Evolutionary conservation across 108 stramenopile species (phyloP).

Genomic region (Skeletonema tropicum): DNA sequence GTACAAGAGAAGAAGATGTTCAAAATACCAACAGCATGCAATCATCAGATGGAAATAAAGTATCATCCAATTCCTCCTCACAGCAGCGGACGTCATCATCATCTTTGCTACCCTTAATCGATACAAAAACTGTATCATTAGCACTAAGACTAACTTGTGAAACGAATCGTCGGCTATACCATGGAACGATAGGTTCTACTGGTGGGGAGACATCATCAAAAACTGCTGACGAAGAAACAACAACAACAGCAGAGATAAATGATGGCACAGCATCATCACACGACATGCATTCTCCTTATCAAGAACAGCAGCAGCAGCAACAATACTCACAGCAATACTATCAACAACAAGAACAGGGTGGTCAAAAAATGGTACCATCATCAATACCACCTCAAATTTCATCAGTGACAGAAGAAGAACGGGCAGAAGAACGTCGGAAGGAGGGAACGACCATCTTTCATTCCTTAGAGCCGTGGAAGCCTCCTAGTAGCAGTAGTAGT

Average conservation of each 20-base stretch:
- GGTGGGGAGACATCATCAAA: not conserved
- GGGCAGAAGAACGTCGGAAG: conserved; percentile 13
- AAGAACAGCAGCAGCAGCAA: not conserved
- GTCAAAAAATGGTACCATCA: conserved; percentile 9
- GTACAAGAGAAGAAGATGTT: not conserved
- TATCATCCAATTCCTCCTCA: not conserved
- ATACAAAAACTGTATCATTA: conserved; percentile 33
- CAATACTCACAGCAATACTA: not conserved
- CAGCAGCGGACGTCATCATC: not conserved
- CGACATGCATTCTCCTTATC: not conserved
- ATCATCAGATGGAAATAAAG: not conserved
- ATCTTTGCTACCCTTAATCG: conserved; percentile 28
- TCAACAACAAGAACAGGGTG: not conserved
- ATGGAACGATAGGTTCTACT: conserved; percentile 10
- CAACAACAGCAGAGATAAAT: not conserved
- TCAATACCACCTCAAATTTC: not conserved
- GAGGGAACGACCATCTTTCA: conserved; percentile 43
- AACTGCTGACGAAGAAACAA: not conserved
- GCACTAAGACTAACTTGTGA: conserved; percentile 47
- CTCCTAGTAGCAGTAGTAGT: not conserved
- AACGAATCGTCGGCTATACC: conserved; percentile 40
- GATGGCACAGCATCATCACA: not conserved
- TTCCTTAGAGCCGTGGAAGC: conserved; percentile 9
- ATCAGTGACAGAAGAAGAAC: conserved; percentile 15
- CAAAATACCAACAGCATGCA: not conserved